A percentile compares a stretch with the other conserved stretches of the same genome.
Conservation (phyloP, 495 filamentous ascomycete genomes). For the Aspergillus incahuasiensis region DNA sequence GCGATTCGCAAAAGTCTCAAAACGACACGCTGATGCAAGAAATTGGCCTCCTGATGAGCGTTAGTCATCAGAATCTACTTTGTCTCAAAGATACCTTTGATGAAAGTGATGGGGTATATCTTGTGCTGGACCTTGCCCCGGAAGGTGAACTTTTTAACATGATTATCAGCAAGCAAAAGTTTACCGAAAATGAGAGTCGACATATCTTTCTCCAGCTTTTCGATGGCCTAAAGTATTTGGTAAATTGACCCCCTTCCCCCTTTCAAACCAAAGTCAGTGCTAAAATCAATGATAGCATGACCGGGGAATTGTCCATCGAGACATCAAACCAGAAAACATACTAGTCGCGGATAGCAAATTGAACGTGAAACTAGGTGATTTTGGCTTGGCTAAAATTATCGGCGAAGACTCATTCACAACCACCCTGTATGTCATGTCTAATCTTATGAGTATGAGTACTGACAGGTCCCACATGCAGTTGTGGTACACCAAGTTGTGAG, state of each 20-base stretch:
- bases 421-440: conserved; percentile 57
- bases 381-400: conserved; percentile 97
- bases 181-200: conserved; percentile 76
- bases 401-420: conserved; percentile 98
- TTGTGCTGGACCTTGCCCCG: conserved; percentile 85
- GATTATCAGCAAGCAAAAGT: conserved; percentile 82
- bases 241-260: conserved; percentile 39
- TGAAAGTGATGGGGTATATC: conserved; percentile 83
- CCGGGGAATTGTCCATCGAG: conserved; percentile 93
- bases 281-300: conserved; percentile 71
- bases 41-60: conserved; percentile 91
- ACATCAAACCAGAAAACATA: conserved; percentile 99
- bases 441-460: conserved; percentile 3
- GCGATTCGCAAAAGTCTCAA: conserved; percentile 74
- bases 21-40: conserved; percentile 87
- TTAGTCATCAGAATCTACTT: conserved; percentile 91
- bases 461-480: conserved; percentile 40
- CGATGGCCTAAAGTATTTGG: conserved; percentile 89
- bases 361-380: conserved; percentile 90
- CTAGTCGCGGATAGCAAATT: conserved; percentile 78
- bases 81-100: conserved; percentile 95
- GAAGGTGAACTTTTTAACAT: conserved; percentile 95
- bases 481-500: conserved; percentile 87
- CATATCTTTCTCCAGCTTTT: conserved; percentile 90
- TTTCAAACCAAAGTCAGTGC: conserved; percentile 6